phyloP scores from a whole-genome alignment of 129 eudicot species.

The Centella asiatica region DNA sequence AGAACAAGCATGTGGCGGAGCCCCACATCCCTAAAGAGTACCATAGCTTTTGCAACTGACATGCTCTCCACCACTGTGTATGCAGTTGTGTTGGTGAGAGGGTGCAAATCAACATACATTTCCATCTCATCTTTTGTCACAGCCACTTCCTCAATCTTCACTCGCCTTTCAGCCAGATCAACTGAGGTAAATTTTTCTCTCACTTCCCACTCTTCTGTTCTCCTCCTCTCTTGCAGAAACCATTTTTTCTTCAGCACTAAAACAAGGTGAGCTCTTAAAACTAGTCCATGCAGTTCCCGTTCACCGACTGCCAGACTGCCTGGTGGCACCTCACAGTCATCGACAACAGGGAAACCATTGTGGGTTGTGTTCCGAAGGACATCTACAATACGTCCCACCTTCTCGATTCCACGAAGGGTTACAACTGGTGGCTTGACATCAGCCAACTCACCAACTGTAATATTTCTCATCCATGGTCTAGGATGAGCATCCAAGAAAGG shows the following conservation, averaged over 20 bases:
- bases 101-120: constrained; percentile 85
- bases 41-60: constrained; percentile 90
- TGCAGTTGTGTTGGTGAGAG: constrained; percentile 80
- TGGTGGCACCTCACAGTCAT: constrained; percentile 28
- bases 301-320: constrained; percentile 25
- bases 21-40: constrained; percentile 86
- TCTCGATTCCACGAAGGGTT: constrained; percentile 70
- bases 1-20: constrained; percentile 81
- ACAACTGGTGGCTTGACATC: constrained; percentile 65
- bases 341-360: constrained; percentile 92
- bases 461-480: constrained; percentile 88
- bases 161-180: constrained; percentile 68
- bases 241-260: constrained; percentile 67
- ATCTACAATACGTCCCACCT: constrained; percentile 66
- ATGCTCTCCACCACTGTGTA: constrained; percentile 71
- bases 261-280: constrained; percentile 72
- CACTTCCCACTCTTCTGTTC: constrained; percentile 80
- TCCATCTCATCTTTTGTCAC: constrained; percentile 67
- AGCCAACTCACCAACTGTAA: constrained; percentile 72
- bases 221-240: constrained; percentile 52
- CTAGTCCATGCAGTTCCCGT: constrained; percentile 55
- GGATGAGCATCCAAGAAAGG: constrained; percentile 80
- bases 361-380: constrained; percentile 70
- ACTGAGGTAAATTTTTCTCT: constrained; percentile 50
- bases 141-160: constrained; percentile 54